A percentile compares a stretch with the other conserved stretches of the same genome.
These are phyloP conservation scores for Epichloe amarillans DNA, from an alignment of 2,329 filamentous ascomycete genomes.

Conservation along the genomic window DNA sequence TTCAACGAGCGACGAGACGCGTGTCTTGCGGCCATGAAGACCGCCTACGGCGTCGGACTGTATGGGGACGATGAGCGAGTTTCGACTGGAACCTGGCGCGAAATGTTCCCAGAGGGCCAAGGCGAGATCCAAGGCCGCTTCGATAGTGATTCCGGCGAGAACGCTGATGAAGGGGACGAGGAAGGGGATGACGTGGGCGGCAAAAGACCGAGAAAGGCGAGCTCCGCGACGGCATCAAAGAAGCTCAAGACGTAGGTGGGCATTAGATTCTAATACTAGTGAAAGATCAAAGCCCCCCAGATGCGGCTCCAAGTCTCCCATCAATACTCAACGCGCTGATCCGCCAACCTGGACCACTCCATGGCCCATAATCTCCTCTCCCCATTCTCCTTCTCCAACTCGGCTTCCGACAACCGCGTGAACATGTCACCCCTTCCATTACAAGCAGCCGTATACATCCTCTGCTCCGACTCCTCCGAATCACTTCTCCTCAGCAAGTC, in stretches of 20 bases:
- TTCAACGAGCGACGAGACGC: constrained; percentile 47
- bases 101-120: constrained; percentile 26
- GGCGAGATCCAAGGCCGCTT: constrained; percentile 28
- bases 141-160: constrained; percentile 20
- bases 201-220: constrained; percentile 13
- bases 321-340: constrained; percentile 12
- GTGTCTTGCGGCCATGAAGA: constrained; percentile 57
- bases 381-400: constrained; percentile 11
- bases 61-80: constrained; percentile 51
- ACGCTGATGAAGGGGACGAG: constrained; percentile 18
- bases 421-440: constrained; percentile 15
- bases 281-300: background rate
- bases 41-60: constrained; percentile 51
- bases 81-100: constrained; percentile 43
- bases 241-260: constrained; percentile 14
- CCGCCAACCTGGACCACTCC: constrained; percentile 22
- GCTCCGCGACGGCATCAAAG: constrained; percentile 7
- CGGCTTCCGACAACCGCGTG: constrained; percentile 16
- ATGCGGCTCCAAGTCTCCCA: background rate
- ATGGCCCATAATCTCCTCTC: constrained; percentile 18
- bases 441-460: constrained; percentile 15
- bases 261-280: background rate
- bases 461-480: constrained; percentile 11
- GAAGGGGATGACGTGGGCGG: constrained; percentile 4
- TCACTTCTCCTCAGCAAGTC: constrained; percentile 12